These are phyloP conservation scores for Xylaria sp. DNA, from an alignment of 2,329 filamentous ascomycete species.

Conservation along the genomic window DNA sequence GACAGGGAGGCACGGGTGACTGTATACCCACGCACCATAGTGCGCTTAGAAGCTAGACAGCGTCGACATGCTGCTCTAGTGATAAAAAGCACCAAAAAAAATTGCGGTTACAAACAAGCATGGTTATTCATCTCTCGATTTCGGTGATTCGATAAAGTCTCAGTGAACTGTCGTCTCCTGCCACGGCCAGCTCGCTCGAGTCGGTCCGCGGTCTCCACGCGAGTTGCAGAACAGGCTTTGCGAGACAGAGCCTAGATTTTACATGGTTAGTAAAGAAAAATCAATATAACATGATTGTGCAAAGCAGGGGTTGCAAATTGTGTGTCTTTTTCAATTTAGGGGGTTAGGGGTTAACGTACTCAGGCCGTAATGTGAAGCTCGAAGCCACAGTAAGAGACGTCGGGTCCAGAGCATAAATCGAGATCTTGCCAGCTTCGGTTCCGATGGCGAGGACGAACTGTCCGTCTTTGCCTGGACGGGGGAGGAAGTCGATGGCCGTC, in stretches of 20 bases:
- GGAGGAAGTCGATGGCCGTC: constrained; percentile 76
- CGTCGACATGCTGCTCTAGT: not conserved
- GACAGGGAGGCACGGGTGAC: not conserved
- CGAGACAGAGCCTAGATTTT: constrained; percentile 62
- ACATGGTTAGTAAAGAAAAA: constrained; percentile 33
- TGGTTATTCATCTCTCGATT: constrained; percentile 26
- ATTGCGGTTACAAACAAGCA: constrained; percentile 13
- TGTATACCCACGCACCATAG: not conserved
- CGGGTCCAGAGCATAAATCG: constrained; percentile 55
- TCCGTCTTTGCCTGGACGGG: constrained; percentile 47
- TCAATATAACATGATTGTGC: not conserved
- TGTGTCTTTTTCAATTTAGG: not conserved
- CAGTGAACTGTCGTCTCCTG: constrained; percentile 70
- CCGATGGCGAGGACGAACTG: constrained; percentile 64
- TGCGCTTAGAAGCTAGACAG: constrained; percentile 11
- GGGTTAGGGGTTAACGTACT: constrained; percentile 52
- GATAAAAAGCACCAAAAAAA: not conserved
- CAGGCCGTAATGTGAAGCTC: constrained; percentile 51
- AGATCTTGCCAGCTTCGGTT: constrained; percentile 64
- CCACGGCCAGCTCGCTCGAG: constrained; percentile 60
- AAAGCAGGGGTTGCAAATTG: not conserved
- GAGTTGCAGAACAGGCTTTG: constrained; percentile 73
- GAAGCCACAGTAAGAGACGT: constrained; percentile 54
- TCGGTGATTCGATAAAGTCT: constrained; percentile 63
- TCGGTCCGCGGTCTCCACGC: constrained; percentile 70